Base-by-base conservation (phyloP, 140 eudicot genomes). In the Anethum foeniculum region DNA sequence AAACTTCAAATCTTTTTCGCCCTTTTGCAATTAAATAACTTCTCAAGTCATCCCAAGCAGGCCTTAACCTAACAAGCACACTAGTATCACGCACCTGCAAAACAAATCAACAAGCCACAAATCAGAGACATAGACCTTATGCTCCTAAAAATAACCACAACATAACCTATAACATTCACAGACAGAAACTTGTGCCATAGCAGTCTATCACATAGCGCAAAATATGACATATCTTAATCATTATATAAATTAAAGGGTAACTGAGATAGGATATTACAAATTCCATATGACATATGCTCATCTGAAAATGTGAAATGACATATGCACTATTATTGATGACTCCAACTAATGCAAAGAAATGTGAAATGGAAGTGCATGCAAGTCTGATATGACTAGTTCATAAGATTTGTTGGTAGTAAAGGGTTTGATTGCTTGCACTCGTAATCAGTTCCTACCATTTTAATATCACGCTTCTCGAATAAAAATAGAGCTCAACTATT, bases 41-140 rank as follows among this genome's bases (percentile, higher is more conserved):
- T 88, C 91, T 89, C 64, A 95, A 81, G 79, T 95, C 99, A 76
- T 95, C 99, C 99, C 99, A 95, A 46, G 99, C 99, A 78, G 99
- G 99, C 43, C 99, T 85, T 83, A 95, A 81, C 80, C 96, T 88
- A 71, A 95, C 97, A 80, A 95, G 94, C 74, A 95, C 99, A 76
- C 99, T 95, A 47, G 99, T 95, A 82, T 95, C 99, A 81, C 99
- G 99, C 56, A 84, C 93, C 99, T 95, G 92, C 83, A 60, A 23
- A 84, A 82, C 67, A 34, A 16, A 25, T 44, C 73, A 27, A 75
- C 15, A 34, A 67, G 21, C 74, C 21, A 67, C 41, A 71, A 77
- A 14, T 48, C 36, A 75, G 73, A 73, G 23, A 32, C 19, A 75
- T 46, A 56, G 51, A n/a, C 52, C 12, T 19, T 4, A 43, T 62